Conservation (phyloP, 768 basidiomycete genomes). For the Imleria badia region DNA sequence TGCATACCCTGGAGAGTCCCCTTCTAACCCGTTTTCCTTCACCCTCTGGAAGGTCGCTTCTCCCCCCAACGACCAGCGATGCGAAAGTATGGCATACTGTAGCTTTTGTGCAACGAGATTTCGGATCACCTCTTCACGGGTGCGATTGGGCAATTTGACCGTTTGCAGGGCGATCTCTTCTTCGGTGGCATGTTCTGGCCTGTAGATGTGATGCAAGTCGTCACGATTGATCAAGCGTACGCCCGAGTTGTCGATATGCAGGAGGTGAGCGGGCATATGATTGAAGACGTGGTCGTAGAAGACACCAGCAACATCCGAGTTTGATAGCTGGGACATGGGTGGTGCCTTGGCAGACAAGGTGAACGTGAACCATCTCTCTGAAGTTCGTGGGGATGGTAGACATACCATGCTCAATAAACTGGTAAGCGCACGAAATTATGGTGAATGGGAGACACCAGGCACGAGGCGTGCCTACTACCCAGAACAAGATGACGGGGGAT, state of each 20-base stretch:
- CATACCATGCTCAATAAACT: background rate
- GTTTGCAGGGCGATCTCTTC: background rate
- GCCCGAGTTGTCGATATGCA: slow-evolving; percentile 7
- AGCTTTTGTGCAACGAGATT: slow-evolving; percentile 8
- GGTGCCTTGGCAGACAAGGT: background rate
- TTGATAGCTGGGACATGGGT: background rate
- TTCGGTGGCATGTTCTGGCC: slow-evolving; percentile 8
- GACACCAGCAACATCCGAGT: background rate
- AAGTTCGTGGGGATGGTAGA: background rate
- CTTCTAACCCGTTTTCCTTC: slow-evolving; percentile 2
- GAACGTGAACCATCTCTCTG: background rate
- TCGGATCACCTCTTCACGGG: slow-evolving; percentile 6
- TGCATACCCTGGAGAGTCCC: slow-evolving; percentile 1
- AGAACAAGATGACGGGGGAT: background rate
- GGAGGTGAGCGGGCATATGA: slow-evolving; percentile 17
- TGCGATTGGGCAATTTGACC: background rate
- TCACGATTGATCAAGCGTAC: slow-evolving; percentile 12
- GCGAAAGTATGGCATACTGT: slow-evolving; percentile 15
- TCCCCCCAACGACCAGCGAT: slow-evolving; percentile 13
- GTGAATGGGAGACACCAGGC: background rate
- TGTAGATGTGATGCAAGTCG: slow-evolving; percentile 13
- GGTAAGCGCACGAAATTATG: background rate
- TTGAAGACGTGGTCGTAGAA: slow-evolving; percentile 19
- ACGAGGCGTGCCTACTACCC: no score
- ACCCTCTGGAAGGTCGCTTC: slow-evolving; percentile 12